phyloP scores from a whole-genome alignment of 2,329 filamentous ascomycete species.

The Talaromyces sp. region DNA sequence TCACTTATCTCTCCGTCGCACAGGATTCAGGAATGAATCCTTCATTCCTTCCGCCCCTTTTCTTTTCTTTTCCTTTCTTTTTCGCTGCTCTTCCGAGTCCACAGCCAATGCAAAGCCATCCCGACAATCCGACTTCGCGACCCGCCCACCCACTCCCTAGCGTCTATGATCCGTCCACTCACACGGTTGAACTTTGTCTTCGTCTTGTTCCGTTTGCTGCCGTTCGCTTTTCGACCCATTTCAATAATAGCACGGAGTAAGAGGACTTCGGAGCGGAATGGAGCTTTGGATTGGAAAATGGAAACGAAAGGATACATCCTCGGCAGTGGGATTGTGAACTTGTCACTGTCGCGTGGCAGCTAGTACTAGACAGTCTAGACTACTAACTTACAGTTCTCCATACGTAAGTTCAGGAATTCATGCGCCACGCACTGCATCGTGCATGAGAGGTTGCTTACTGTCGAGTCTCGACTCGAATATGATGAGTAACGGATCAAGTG shows the following conservation, averaged over 20 bases:
- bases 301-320: too few relatives aligned
- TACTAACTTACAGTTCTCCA: too few relatives aligned
- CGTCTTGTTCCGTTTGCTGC: neutral
- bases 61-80: neutral
- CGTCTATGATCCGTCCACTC: neutral
- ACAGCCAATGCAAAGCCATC: constrained; percentile 1
- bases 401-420: neutral
- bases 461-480: neutral
- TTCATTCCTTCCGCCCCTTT: neutral
- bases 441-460: neutral
- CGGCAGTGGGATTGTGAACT: too few relatives aligned
- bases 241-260: too few relatives aligned
- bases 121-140: constrained; percentile 7
- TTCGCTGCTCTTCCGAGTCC: neutral
- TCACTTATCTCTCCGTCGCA: neutral
- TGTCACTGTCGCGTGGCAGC: too few relatives aligned
- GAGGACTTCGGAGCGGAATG: neutral
- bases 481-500: neutral
- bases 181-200: neutral
- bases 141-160: constrained; percentile 4
- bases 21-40: neutral
- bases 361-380: too few relatives aligned
- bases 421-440: neutral
- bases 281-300: neutral
- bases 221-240: neutral